Percentiles rank a stretch among this genome's conserved stretches.
Evolutionary conservation across 1,139 yeast species (phyloP).

Genomic region (Yamadazyma triangularis): DNA sequence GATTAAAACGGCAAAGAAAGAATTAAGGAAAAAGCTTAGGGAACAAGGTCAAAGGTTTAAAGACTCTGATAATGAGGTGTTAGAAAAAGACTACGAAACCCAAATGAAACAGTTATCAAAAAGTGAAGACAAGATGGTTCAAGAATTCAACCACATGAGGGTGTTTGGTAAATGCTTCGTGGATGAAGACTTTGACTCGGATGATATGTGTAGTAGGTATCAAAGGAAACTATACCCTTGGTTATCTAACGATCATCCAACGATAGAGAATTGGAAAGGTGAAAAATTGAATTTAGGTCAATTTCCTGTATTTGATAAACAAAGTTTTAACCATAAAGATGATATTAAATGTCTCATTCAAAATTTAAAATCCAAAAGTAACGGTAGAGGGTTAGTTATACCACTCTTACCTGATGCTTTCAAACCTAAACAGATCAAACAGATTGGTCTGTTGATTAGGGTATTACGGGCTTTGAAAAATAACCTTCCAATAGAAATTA

Average conservation of each 20-base stretch:
- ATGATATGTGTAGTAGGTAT: constrained; percentile 9
- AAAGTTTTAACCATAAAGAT: constrained; percentile 1
- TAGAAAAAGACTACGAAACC: constrained; percentile 10
- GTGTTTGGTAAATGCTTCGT: constrained; percentile 29
- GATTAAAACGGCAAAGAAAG: constrained; percentile 16
- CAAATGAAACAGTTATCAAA: constrained; percentile 12
- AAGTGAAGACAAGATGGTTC: constrained; percentile 19
- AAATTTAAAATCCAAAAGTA: constrained; percentile 12
- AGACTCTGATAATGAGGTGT: constrained; percentile 10
- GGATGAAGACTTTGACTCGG: constrained; percentile 2
- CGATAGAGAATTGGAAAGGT: constrained; percentile 17
- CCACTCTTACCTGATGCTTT: constrained; percentile 18
- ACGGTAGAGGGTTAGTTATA: constrained; percentile 33
- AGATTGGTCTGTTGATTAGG: constrained; percentile 19
- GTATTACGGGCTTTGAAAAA: constrained; percentile 26
- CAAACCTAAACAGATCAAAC: constrained; percentile 13
- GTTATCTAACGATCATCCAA: constrained; percentile 14
- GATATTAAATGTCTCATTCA: constrained; percentile 12
- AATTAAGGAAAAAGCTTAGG: constrained; percentile 10
- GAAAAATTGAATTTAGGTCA: constrained; percentile 6
- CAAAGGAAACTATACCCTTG: constrained; percentile 19
- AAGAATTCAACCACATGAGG: constrained; percentile 23
- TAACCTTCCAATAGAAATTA: constrained; percentile 27
- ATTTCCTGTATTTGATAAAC: constrained; percentile 11
- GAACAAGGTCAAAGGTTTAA: constrained; percentile 10